These are phyloP conservation scores for Garcia nutans DNA, from an alignment of 345 rosid genomes.

Conservation along the genomic window DNA sequence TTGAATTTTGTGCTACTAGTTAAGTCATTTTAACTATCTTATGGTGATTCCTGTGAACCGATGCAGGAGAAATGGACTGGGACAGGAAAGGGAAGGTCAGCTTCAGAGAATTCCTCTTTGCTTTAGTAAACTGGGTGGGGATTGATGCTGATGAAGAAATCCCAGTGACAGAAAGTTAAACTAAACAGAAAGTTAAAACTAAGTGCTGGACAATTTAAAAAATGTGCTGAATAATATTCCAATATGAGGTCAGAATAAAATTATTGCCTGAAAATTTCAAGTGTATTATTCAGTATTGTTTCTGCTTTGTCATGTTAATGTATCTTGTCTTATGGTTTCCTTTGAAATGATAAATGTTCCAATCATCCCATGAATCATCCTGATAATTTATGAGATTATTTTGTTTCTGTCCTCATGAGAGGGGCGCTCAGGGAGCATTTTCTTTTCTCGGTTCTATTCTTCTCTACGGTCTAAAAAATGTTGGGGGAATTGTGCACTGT, in stretches of 20 bases:
- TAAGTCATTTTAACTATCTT: constrained; percentile 2
- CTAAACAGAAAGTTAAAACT: constrained; percentile 15
- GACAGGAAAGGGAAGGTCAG: constrained; percentile 71
- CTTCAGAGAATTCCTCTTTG: constrained; percentile 79
- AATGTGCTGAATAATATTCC: background rate
- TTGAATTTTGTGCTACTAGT: background rate
- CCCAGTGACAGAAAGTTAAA: constrained; percentile 15
- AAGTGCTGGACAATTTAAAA: background rate
- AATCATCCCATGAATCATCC: background rate
- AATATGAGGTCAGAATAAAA: constrained; percentile 24
- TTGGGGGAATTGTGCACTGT: background rate
- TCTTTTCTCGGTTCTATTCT: background rate
- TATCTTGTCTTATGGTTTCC: constrained; percentile 1
- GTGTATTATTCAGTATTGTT: constrained; percentile 1
- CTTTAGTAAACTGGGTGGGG: constrained; percentile 72
- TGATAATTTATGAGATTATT: background rate
- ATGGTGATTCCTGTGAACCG: constrained; percentile 17
- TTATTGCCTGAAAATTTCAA: constrained; percentile 6
- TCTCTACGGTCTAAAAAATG: background rate
- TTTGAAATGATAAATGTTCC: constrained; percentile 7
- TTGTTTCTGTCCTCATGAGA: background rate
- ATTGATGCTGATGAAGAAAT: constrained; percentile 50
- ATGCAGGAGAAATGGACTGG: constrained; percentile 95
- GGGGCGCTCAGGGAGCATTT: background rate
- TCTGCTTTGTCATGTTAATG: constrained; percentile 11